phyloP scores from a whole-genome alignment of 108 stramenopile genomes.

The Skeletonema potamos region DNA sequence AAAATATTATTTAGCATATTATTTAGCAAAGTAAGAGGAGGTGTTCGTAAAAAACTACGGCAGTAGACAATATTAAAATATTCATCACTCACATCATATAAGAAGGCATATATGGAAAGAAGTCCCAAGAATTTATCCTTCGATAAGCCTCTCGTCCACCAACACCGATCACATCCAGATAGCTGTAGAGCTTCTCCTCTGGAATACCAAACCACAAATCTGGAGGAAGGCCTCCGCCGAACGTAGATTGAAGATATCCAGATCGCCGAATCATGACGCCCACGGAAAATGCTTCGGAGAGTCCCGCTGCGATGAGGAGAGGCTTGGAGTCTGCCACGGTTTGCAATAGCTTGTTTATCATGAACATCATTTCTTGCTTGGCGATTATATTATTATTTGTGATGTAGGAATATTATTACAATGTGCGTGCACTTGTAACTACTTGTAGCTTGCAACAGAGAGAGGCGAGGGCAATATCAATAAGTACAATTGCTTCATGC shows the following conservation, averaged over 20 bases:
- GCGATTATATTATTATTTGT: not conserved
- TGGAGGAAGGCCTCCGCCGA: not conserved
- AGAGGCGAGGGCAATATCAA: too few relatives aligned
- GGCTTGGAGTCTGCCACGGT: not conserved
- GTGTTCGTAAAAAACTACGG: not conserved
- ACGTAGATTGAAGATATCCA: not conserved
- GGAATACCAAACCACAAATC: slow-evolving; percentile 10
- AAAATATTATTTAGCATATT: not conserved
- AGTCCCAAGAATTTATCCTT: slow-evolving; percentile 4
- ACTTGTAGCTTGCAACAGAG: too few relatives aligned
- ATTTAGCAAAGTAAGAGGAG: not conserved
- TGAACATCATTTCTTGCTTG: not conserved
- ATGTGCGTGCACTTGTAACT: too few relatives aligned
- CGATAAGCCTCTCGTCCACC: slow-evolving; percentile 6
- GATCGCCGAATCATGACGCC: not conserved
- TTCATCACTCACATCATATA: slow-evolving; percentile 9
- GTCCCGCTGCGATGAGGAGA: not conserved
- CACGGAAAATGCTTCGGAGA: not conserved
- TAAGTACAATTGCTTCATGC: too few relatives aligned
- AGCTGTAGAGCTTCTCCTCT: slow-evolving; percentile 1
- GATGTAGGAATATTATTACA: too few relatives aligned
- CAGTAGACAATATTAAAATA: not conserved
- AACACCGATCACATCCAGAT: not conserved
- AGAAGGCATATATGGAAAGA: slow-evolving; percentile 8
- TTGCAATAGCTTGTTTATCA: not conserved